A percentile compares a stretch with the other conserved stretches of the same genome.
phyloP scores from a whole-genome alignment of 1,284 basidiomycete species.

The Leccinum pachyderme region DNA sequence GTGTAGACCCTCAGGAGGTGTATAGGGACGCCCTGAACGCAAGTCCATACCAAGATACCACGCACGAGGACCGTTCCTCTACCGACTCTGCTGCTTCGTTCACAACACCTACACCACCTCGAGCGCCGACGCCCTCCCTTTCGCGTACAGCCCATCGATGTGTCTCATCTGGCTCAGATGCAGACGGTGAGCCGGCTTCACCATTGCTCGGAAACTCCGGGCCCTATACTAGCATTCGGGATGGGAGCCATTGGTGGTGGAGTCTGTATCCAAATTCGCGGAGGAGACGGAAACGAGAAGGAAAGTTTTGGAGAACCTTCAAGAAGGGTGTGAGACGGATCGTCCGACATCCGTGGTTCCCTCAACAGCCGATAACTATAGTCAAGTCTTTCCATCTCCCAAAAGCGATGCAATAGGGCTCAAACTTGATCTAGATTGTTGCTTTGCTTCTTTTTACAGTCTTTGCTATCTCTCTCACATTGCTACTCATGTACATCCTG shows the following conservation, averaged over 20 bases:
- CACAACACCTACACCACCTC: constrained; percentile 46
- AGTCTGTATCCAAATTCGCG: constrained; percentile 26
- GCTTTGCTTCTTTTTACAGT: constrained; percentile 69
- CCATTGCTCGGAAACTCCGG: constrained; percentile 45
- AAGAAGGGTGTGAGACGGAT: constrained; percentile 56
- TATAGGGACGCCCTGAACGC: constrained; percentile 8
- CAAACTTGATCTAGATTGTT: constrained; percentile 53
- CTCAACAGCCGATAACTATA: constrained; percentile 78
- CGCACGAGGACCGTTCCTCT: constrained; percentile 26
- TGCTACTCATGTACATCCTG: constrained; percentile 86
- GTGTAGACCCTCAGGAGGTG: constrained; percentile 15
- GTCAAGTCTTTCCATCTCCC: constrained; percentile 42
- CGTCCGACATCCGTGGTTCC: constrained; percentile 74
- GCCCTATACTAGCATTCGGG: constrained; percentile 40
- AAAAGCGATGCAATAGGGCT: constrained; percentile 14
- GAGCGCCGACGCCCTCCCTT: constrained; percentile 47
- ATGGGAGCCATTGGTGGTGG: constrained; percentile 53
- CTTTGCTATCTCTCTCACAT: constrained; percentile 75
- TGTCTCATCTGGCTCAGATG: constrained; percentile 60
- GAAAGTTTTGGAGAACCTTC: constrained; percentile 41
- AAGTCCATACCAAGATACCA: constrained; percentile 28
- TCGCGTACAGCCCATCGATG: constrained; percentile 45
- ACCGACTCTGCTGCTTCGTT: constrained; percentile 41
- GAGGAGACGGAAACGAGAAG: constrained; percentile 38
- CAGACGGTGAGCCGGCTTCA: constrained; percentile 60